phyloP scores from a whole-genome alignment of 441 rosid genomes.

The Pelargonium myrrhifolium region DNA sequence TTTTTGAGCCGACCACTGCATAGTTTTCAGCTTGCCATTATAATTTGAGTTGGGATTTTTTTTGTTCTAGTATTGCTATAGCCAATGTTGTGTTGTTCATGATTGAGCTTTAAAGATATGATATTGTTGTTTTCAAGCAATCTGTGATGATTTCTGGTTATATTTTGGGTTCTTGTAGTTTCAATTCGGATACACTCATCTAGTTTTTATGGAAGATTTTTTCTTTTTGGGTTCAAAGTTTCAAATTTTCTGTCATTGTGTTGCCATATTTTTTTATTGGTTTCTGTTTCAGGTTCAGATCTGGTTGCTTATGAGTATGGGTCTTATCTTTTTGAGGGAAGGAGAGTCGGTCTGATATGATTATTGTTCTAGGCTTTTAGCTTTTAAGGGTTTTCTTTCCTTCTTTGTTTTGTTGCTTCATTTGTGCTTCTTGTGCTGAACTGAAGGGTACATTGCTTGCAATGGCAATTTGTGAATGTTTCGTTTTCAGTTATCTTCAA shows the following conservation, averaged over 20 bases:
- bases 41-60: not conserved
- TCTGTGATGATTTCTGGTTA: too few species aligned
- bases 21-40: not conserved
- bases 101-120: constrained; percentile 2
- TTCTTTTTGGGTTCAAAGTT: not conserved
- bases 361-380: too few species aligned
- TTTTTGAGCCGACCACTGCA: not conserved
- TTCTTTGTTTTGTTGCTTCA: too few species aligned
- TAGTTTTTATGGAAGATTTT: not conserved
- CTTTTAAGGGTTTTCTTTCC: too few species aligned
- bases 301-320: not conserved
- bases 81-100: not conserved
- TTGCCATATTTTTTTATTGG: not conserved
- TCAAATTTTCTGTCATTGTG: not conserved
- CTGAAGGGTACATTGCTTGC: too few species aligned
- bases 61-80: not conserved
- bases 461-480: too few species aligned
- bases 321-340: not conserved
- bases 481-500: too few species aligned
- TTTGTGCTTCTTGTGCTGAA: too few species aligned
- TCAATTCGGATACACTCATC: not conserved
- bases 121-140: not conserved
- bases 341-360: not conserved
- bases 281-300: not conserved
- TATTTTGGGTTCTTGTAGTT: not conserved